Percentiles rank a stretch among this genome's conserved stretches.
Evolutionary conservation across 345 rosid genomes (phyloP).

Genomic region (Salix viminalis): DNA sequence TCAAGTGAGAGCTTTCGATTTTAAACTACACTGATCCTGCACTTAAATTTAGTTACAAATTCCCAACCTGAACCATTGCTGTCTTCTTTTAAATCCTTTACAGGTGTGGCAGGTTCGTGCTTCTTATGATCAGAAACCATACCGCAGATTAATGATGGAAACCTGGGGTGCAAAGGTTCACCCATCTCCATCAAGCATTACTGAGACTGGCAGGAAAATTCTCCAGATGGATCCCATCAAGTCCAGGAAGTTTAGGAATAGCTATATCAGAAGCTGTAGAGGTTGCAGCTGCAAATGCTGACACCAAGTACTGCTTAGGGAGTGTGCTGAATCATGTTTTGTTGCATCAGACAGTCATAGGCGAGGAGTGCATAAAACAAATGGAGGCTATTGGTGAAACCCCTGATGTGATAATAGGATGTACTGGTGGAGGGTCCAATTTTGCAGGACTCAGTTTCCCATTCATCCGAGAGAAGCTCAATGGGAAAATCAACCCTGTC

Average conservation of each 20-base stretch:
- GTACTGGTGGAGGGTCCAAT: slow-evolving; percentile 96
- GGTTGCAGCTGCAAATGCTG: slow-evolving; percentile 62
- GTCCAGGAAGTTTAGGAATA: slow-evolving; percentile 91
- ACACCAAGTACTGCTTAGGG: slow-evolving; percentile 83
- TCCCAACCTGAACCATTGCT: background rate
- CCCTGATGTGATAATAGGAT: slow-evolving; percentile 85
- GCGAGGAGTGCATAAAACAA: slow-evolving; percentile 81
- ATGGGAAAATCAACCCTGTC: slow-evolving; percentile 72
- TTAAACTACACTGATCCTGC: too few species aligned
- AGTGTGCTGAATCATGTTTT: slow-evolving; percentile 90
- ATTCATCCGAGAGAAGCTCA: slow-evolving; percentile 81
- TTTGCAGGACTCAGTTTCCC: slow-evolving; percentile 92
- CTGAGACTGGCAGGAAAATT: slow-evolving; percentile 67
- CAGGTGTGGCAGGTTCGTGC: slow-evolving; percentile 99
- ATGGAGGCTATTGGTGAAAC: slow-evolving; percentile 81
- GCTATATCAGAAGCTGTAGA: slow-evolving; percentile 98
- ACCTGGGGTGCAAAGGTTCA: slow-evolving; percentile 97
- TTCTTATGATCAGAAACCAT: slow-evolving; percentile 88
- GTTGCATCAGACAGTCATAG: slow-evolving; percentile 89
- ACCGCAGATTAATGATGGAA: slow-evolving; percentile 92
- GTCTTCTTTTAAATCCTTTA: background rate
- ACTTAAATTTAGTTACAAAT: background rate
- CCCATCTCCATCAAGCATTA: slow-evolving; percentile 73
- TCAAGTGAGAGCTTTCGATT: too few species aligned
- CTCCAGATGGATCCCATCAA: slow-evolving; percentile 64